phyloP scores from a whole-genome alignment of 2,329 filamentous ascomycete genomes.

The Diaporthe citrichinensis region DNA sequence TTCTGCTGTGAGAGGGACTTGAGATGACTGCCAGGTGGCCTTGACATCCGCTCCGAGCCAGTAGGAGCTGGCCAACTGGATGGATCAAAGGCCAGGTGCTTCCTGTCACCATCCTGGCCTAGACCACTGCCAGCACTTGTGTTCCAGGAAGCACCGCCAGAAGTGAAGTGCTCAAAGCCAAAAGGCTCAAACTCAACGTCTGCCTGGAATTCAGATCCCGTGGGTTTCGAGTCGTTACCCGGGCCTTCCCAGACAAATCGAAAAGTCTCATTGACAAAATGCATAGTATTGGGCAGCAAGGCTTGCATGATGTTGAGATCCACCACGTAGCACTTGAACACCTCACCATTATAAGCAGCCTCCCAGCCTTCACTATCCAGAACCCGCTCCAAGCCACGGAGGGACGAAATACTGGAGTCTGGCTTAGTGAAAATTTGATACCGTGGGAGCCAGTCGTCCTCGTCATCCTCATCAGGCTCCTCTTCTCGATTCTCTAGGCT shows the following conservation, averaged over 20 bases:
- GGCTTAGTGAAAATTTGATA: constrained; percentile 25
- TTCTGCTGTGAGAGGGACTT: constrained; percentile 37
- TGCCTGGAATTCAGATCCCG: not conserved
- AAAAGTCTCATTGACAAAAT: constrained; percentile 9
- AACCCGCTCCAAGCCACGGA: constrained; percentile 16
- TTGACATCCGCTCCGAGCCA: not conserved
- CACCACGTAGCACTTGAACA: constrained; percentile 18
- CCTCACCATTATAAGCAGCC: not conserved
- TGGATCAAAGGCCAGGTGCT: constrained; percentile 1
- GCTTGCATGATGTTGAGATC: constrained; percentile 37
- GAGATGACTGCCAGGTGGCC: not conserved
- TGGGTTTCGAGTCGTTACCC: not conserved
- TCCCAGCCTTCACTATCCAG: constrained; percentile 26
- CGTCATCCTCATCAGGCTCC: constrained; percentile 31
- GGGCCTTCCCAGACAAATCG: constrained; percentile 30
- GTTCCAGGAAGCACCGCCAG: not conserved
- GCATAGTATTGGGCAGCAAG: constrained; percentile 23
- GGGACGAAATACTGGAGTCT: not conserved
- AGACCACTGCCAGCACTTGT: not conserved
- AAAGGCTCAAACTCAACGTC: not conserved
- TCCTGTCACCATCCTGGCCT: not conserved
- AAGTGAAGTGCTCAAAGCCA: not conserved
- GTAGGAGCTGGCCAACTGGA: not conserved
- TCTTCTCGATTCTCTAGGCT: constrained; percentile 21
- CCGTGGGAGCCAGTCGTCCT: constrained; percentile 34